Evolutionary conservation across 805 yeast species (phyloP).

Genomic region (Grigorovia transvaalensis): DNA sequence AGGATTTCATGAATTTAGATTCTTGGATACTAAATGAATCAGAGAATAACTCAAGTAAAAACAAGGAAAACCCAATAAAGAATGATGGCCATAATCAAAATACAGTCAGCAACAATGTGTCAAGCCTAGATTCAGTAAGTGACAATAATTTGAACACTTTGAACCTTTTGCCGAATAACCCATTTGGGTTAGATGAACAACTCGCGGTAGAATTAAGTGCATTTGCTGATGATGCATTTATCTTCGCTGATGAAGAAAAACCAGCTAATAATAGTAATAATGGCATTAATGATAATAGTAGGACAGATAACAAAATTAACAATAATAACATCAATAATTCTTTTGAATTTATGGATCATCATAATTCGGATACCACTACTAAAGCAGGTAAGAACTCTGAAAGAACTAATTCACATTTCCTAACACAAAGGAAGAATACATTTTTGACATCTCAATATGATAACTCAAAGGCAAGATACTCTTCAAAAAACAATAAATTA

Average conservation of each 20-base stretch:
- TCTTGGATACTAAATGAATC: slow-evolving; percentile 23
- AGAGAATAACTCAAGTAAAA: slow-evolving; percentile 25
- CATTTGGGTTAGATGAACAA: slow-evolving; percentile 36
- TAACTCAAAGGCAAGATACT: slow-evolving; percentile 22
- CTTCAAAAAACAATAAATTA: slow-evolving; percentile 10
- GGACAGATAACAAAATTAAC: slow-evolving; percentile 1
- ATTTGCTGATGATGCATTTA: slow-evolving; percentile 71
- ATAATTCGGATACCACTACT: neutral
- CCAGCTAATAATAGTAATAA: slow-evolving; percentile 8
- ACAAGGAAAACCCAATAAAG: neutral
- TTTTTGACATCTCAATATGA: slow-evolving; percentile 27
- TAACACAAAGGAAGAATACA: slow-evolving; percentile 23
- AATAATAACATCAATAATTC: neutral
- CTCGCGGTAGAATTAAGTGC: slow-evolving; percentile 62
- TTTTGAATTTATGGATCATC: neutral
- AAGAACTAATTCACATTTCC: slow-evolving; percentile 13
- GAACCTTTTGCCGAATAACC: neutral
- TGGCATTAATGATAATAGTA: slow-evolving; percentile 3
- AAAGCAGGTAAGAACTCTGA: slow-evolving; percentile 4
- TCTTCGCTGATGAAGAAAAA: slow-evolving; percentile 68
- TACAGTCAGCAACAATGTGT: slow-evolving; percentile 1
- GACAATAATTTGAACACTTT: neutral
- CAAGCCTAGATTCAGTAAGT: neutral
- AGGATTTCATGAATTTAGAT: slow-evolving; percentile 31
- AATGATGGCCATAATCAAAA: neutral